phyloP scores from a whole-genome alignment of 805 yeast species.

The Ogataea ganodermae region DNA sequence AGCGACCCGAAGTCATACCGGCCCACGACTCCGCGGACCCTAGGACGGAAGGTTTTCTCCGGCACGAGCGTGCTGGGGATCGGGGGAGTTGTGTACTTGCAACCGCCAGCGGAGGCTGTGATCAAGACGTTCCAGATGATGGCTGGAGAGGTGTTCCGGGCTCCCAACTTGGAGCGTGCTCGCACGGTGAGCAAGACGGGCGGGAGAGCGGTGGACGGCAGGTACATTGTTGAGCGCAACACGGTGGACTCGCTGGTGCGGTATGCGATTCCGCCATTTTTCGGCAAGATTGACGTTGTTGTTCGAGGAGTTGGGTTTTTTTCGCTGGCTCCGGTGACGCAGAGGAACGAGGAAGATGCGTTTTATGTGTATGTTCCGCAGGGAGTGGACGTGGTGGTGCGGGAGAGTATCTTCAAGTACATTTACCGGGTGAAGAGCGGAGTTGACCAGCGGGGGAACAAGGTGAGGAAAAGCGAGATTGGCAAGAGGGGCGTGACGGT shows the following conservation, averaged over 20 bases:
- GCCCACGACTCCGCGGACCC: slow-evolving; percentile 9
- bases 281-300: slow-evolving; percentile 66
- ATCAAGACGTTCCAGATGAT: slow-evolving; percentile 49
- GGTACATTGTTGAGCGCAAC: slow-evolving; percentile 23
- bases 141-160: slow-evolving; percentile 42
- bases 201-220: slow-evolving; percentile 28
- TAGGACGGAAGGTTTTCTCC: slow-evolving; percentile 21
- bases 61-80: slow-evolving; percentile 38
- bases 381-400: slow-evolving; percentile 53
- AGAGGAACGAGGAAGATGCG: slow-evolving; percentile 28
- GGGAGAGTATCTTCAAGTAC: slow-evolving; percentile 38
- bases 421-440: slow-evolving; percentile 27
- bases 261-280: slow-evolving; percentile 69
- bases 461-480: slow-evolving; percentile 18
- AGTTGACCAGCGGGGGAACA: slow-evolving; percentile 20
- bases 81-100: slow-evolving; percentile 63
- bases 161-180: slow-evolving; percentile 37
- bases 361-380: slow-evolving; percentile 57
- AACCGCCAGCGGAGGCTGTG: slow-evolving; percentile 54
- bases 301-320: slow-evolving; percentile 65
- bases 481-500: slow-evolving; percentile 12
- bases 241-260: slow-evolving; percentile 39
- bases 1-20: slow-evolving; percentile 8
- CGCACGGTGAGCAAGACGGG: slow-evolving; percentile 26
- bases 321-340: slow-evolving; percentile 61